These are phyloP conservation scores for Lentinula detonsa DNA, from an alignment of 768 basidiomycete species.

Conservation along the genomic window DNA sequence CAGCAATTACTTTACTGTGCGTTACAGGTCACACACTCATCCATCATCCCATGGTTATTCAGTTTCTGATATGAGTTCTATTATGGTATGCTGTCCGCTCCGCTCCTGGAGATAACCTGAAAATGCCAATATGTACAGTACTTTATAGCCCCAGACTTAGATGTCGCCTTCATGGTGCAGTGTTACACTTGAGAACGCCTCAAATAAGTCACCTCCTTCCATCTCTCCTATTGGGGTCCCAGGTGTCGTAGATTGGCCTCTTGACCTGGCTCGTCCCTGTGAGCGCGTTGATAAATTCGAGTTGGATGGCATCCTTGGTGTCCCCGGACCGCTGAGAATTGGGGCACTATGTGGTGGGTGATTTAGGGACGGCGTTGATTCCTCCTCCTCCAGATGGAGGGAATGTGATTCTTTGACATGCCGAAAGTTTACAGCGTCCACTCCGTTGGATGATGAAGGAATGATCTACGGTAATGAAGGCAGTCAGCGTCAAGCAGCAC, in stretches of 20 bases:
- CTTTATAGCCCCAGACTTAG: neutral
- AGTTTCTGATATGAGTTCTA: neutral
- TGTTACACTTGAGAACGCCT: slow-evolving; percentile 87
- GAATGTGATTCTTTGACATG: slow-evolving; percentile 86
- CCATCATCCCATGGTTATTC: neutral
- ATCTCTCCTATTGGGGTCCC: slow-evolving; percentile 32
- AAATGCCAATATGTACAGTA: neutral
- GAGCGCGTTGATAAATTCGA: neutral
- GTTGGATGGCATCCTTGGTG: neutral
- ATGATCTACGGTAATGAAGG: slow-evolving; percentile 54
- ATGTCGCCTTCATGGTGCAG: slow-evolving; percentile 74
- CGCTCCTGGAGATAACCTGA: neutral
- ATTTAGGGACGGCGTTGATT: slow-evolving; percentile 14
- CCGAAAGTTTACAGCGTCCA: slow-evolving; percentile 87
- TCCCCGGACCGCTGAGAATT: neutral
- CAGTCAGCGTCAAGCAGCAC: neutral
- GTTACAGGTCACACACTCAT: neutral
- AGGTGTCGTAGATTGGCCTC: slow-evolving; percentile 12
- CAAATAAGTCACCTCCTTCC: slow-evolving; percentile 67
- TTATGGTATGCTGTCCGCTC: neutral
- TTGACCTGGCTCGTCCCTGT: slow-evolving; percentile 25
- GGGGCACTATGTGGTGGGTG: neutral
- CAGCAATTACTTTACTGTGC: neutral
- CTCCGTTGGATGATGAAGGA: slow-evolving; percentile 68
- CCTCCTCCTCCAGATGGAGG: slow-evolving; percentile 77